Conservation (phyloP, 2,329 filamentous ascomycete species). For the Fusarium beomiforme region DNA sequence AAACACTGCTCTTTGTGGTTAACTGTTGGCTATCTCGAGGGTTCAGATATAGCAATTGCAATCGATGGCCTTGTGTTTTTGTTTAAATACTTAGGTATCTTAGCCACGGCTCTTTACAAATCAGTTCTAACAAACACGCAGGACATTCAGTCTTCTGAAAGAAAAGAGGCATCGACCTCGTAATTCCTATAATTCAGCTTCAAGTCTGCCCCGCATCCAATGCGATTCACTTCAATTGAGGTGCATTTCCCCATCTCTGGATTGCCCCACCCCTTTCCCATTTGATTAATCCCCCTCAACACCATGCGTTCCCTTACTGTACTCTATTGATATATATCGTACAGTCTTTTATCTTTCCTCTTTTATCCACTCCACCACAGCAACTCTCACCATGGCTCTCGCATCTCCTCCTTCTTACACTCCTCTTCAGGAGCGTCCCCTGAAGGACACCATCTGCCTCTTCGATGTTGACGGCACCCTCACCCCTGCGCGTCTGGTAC, state of each 20-base stretch:
- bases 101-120: background rate
- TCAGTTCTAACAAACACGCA: background rate
- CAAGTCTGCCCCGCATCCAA: slow-evolving; percentile 24
- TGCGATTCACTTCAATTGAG: background rate
- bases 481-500: slow-evolving; percentile 81
- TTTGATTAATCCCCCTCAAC: slow-evolving; percentile 25
- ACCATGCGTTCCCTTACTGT: slow-evolving; percentile 20
- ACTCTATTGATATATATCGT: slow-evolving; percentile 20
- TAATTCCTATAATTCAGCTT: background rate
- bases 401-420: slow-evolving; percentile 63
- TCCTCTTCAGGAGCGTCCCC: slow-evolving; percentile 81
- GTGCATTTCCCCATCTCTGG: slow-evolving; percentile 9
- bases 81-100: background rate
- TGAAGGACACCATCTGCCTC: slow-evolving; percentile 93
- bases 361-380: background rate
- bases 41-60: background rate
- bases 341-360: background rate
- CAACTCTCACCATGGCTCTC: slow-evolving; percentile 52
- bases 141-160: background rate
- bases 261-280: slow-evolving; percentile 11
- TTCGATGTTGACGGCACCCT: slow-evolving; percentile 98
- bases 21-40: background rate
- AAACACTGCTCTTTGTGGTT: background rate
- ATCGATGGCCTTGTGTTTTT: background rate
- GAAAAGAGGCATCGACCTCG: background rate